These are phyloP conservation scores for Ceratobasidium sp. DNA, from an alignment of 1,284 basidiomycete genomes.

Conservation along the genomic window DNA sequence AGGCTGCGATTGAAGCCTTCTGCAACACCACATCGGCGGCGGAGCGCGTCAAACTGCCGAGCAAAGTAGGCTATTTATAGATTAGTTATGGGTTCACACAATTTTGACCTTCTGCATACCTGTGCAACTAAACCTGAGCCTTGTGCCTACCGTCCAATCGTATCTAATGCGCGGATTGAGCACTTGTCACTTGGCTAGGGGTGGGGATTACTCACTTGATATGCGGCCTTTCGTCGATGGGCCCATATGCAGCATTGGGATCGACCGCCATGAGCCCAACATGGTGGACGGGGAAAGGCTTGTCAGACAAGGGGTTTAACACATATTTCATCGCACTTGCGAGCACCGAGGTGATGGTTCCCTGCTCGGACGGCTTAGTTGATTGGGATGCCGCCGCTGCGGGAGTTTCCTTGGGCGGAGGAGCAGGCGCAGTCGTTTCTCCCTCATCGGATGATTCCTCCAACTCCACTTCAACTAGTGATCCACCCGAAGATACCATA, in stretches of 20 bases:
- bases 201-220: constrained; percentile 62
- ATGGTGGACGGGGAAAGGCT: constrained; percentile 46
- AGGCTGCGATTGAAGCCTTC: constrained; percentile 66
- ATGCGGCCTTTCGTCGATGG: constrained; percentile 72
- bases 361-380: constrained; percentile 42
- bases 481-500: background rate
- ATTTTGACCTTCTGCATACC: background rate
- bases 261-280: constrained; percentile 59
- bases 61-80: constrained; percentile 66
- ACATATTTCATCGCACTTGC: constrained; percentile 65
- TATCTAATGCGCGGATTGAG: constrained; percentile 4
- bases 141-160: constrained; percentile 74
- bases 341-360: constrained; percentile 60
- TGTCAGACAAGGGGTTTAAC: constrained; percentile 51
- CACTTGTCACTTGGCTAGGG: background rate
- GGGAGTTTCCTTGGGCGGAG: constrained; percentile 39
- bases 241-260: constrained; percentile 42
- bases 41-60: constrained; percentile 71
- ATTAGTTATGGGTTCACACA: background rate
- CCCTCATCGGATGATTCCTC: constrained; percentile 31
- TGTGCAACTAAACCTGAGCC: constrained; percentile 75
- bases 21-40: constrained; percentile 70
- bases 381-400: constrained; percentile 23
- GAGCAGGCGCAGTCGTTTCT: constrained; percentile 17
- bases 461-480: background rate